These are phyloP conservation scores for Diaporthe sp. DNA, from an alignment of 2,329 filamentous ascomycete species.

Conservation along the genomic window DNA sequence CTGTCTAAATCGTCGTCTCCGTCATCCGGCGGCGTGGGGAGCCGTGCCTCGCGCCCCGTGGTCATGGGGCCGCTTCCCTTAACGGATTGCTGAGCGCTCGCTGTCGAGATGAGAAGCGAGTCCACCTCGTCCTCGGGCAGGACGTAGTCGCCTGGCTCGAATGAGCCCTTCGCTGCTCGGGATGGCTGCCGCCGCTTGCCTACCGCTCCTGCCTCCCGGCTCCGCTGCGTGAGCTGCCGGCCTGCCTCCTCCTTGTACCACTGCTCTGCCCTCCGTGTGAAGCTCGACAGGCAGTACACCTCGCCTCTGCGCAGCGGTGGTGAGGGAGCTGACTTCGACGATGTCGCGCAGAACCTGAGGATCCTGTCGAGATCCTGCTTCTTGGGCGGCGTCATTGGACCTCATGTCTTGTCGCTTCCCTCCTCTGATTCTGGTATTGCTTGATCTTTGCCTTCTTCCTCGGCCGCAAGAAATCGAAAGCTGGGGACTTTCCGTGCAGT, in stretches of 20 bases:
- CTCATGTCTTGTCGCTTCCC: background rate
- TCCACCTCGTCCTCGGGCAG: background rate
- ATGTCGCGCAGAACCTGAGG: slow-evolving; percentile 2
- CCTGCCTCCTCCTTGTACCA: slow-evolving; percentile 29
- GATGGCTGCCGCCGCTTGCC: slow-evolving; percentile 31
- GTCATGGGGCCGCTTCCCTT: background rate
- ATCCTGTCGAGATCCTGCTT: background rate
- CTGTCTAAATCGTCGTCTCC: too few species aligned
- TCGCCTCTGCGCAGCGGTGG: slow-evolving; percentile 13
- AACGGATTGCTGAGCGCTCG: background rate
- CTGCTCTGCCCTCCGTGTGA: slow-evolving; percentile 13
- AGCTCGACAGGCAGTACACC: slow-evolving; percentile 35
- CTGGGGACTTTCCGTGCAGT: background rate
- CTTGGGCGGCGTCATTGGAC: background rate
- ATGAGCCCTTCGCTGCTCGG: slow-evolving; percentile 10
- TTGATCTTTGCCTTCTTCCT: background rate
- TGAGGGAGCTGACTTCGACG: slow-evolving; percentile 6
- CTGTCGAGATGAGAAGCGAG: background rate
- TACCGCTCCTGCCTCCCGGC: background rate
- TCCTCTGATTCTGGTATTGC: background rate
- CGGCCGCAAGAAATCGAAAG: background rate
- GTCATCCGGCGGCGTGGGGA: slow-evolving; percentile 5
- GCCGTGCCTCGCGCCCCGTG: background rate
- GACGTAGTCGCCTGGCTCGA: slow-evolving; percentile 11
- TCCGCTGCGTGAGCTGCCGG: background rate